Evolutionary conservation across 805 yeast genomes (phyloP).

Genomic region (Kazachstania taianensis): DNA sequence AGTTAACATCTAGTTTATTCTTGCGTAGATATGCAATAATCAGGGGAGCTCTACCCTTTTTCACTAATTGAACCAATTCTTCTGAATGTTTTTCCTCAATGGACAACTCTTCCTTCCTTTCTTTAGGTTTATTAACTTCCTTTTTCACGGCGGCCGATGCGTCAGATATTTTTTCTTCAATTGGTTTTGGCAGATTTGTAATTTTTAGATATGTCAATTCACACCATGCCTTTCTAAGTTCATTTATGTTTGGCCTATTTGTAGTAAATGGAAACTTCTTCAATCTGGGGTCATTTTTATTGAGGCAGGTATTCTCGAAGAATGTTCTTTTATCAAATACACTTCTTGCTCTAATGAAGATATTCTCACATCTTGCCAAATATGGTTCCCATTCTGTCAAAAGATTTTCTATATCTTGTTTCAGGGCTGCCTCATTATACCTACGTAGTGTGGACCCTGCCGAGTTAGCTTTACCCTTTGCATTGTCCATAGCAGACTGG

Average conservation of each 20-base stretch:
- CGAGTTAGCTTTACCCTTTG: conserved; percentile 90
- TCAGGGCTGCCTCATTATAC: conserved; percentile 77
- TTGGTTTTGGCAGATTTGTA: conserved; percentile 44
- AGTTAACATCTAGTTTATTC: conserved; percentile 45
- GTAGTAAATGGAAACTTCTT: conserved; percentile 82
- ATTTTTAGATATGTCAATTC: conserved; percentile 53
- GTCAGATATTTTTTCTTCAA: conserved; percentile 26
- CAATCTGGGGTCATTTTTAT: conserved; percentile 49
- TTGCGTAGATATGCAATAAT: conserved; percentile 51
- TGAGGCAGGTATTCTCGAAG: conserved; percentile 47
- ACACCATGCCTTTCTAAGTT: conserved; percentile 76
- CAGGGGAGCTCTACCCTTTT: conserved; percentile 69
- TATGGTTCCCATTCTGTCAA: conserved; percentile 54
- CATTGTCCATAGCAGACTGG: conserved; percentile 84
- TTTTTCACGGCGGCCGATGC: conserved; percentile 10
- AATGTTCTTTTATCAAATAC: conserved; percentile 52
- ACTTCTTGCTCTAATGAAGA: conserved; percentile 77
- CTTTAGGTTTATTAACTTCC: conserved; percentile 7
- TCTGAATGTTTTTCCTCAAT: conserved; percentile 42
- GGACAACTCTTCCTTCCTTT: conserved; percentile 12
- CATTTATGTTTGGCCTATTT: conserved; percentile 71
- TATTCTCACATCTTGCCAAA: conserved; percentile 51
- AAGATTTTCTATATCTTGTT: conserved; percentile 64
- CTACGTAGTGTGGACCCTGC: conserved; percentile 90
- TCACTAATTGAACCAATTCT: conserved; percentile 50